phyloP scores from a whole-genome alignment of 257 asterid genomes.

The Mitragyna speciosa region DNA sequence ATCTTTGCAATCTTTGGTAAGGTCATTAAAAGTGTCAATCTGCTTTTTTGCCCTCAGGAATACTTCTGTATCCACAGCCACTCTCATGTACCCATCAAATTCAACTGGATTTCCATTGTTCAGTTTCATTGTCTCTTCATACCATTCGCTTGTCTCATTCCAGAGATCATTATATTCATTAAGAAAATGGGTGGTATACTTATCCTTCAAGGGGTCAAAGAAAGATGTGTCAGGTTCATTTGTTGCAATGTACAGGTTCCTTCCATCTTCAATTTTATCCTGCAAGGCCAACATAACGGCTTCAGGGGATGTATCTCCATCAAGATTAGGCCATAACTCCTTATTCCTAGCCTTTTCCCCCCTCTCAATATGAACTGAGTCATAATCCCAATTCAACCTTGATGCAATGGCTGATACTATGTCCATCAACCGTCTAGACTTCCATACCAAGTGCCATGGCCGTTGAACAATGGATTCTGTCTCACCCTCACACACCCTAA shows the following conservation, averaged over 20 bases:
- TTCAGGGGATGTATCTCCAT: slow-evolving; percentile 57
- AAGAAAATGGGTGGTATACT: slow-evolving; percentile 69
- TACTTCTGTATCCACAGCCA: slow-evolving; percentile 73
- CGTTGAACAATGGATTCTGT: slow-evolving; percentile 50
- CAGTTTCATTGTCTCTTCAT: slow-evolving; percentile 58
- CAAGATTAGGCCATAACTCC: slow-evolving; percentile 71
- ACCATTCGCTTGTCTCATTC: slow-evolving; percentile 75
- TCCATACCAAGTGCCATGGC: slow-evolving; percentile 75
- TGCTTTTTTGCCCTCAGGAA: slow-evolving; percentile 67
- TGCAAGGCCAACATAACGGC: slow-evolving; percentile 47
- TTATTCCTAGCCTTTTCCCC: slow-evolving; percentile 59
- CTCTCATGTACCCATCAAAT: slow-evolving; percentile 86
- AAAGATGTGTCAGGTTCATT: slow-evolving; percentile 46
- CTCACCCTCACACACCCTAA: slow-evolving; percentile 79
- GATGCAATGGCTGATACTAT: slow-evolving; percentile 61
- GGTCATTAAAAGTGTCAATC: slow-evolving; percentile 83
- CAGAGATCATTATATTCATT: slow-evolving; percentile 70
- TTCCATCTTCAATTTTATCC: slow-evolving; percentile 50
- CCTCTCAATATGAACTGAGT: slow-evolving; percentile 68
- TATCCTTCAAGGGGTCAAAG: slow-evolving; percentile 70
- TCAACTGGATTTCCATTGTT: slow-evolving; percentile 65
- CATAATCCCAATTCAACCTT: slow-evolving; percentile 74
- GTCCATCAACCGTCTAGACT: slow-evolving; percentile 62
- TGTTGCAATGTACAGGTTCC: slow-evolving; percentile 66
- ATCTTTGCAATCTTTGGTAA: slow-evolving; percentile 74